Evolutionary conservation across 1,284 basidiomycete genomes (phyloP), one percentile per base, ranked within the genome.

Genomic region (Phaffia rhodozyma): DNA sequence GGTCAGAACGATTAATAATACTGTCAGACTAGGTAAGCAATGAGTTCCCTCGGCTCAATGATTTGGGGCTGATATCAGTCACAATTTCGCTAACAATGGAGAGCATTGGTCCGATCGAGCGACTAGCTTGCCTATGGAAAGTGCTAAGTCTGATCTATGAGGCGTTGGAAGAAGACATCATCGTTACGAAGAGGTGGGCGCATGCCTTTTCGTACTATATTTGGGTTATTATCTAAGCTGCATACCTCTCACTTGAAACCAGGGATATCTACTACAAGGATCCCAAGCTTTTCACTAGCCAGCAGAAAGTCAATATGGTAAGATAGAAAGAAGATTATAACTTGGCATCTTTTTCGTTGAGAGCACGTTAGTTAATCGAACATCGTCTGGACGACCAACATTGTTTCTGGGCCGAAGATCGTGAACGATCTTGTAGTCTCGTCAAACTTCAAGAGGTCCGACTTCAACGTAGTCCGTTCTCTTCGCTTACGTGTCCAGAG

Each of bases 201-300:
- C 55, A 29, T 13, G 30, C 49, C 49, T 18, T 51, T 5, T 59
- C 21, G 21, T 30, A 13, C 60, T 9, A 21, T n/a, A 47, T 23
- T 51, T 55, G 18, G 43, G 34, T 16, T 21, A 30, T 64, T 25
- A 58, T 27, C 9, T 55, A 53, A 13, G 48, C 25, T 7, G 29
- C 9, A 27, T 20, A 52, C 27, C 48, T 21, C 55, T 47, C 13
- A 50, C 51, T 34, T 58, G 20, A 49, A 58, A 49, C 25, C 69
- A 91, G 90, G 11, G 91, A 94, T 72, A 81, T 94, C 23, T 94
- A 83, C 75, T 96, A 96, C 75, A 84, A 83, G 66, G 88, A 93
- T 67, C 84, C 89, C 0, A 68, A 74, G 1, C 77, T 94, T 1
- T 96, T 93, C 75, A 82, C 80, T 64, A 81, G 77, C 4, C 91